Base-by-base conservation (phyloP, 2,329 filamentous ascomycete species). In the Penicillium brevicompactum region DNA sequence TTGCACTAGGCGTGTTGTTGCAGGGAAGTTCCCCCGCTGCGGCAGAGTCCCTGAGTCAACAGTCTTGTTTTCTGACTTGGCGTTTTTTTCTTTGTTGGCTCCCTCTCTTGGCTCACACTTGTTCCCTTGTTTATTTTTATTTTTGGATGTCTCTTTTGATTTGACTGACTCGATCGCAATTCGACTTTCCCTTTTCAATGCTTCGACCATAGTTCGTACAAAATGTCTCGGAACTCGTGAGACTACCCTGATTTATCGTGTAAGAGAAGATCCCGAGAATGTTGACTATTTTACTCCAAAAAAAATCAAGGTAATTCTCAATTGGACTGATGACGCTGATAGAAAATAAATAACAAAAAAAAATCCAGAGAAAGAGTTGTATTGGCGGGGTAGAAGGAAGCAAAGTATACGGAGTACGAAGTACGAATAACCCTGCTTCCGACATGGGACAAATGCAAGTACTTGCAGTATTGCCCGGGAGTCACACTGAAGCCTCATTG, bases 1-100 rank as follows among this genome's bases (percentile, higher is more conserved):
- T 31, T 45, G 44, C 30, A 55, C 53, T 54, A 53, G 37, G 44
- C 42, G 45, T 37, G 51, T 16, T 18, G 44, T 49, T 21, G 43
- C 56, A 54, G 42, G 44, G 54, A 46, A 53, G 34, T 46, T 60
- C 4, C 47, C 47, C 27, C 30, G 53, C 51, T 56, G 54, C 58
- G 49, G 46, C 27, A 34, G 24, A 18, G 18, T 18, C 24, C 24
- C 24, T 27, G 24, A 27, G 24, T 7, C 24, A 27, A 27, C 24
- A 27, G 24, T 7, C 24, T 7, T 27, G 24, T 27, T 24, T 31
- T n/a, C 43, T 37, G 30, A 44, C 31, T 30, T 42, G 14, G 11
- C 10, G 22, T 42, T 42, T 31, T 21, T 21, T 9, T 40, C 21
- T 11, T 30, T 45, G 22, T 40, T 37, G 34, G 34, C 11, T 13